These are phyloP conservation scores for Trypanosomatidae sp. DNA, from an alignment of 208 protist species.

Conservation along the genomic window DNA sequence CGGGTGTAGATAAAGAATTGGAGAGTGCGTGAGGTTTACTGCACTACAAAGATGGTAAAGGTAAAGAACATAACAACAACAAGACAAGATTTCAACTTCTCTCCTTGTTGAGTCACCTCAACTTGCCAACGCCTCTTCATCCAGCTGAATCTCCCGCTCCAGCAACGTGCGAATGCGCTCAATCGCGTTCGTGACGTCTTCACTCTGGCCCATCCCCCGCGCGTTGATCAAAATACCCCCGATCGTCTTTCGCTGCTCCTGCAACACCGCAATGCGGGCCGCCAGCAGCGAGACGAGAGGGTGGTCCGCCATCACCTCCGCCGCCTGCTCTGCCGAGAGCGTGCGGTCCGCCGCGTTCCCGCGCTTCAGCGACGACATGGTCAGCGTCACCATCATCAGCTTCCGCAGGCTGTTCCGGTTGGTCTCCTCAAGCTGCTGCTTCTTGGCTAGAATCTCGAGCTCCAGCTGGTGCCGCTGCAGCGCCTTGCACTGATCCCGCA, in stretches of 20 bases:
- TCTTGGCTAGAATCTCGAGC: constrained; percentile 49
- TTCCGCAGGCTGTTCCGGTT: constrained; percentile 34
- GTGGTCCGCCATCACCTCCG: constrained; percentile 35
- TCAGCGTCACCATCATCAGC: constrained; percentile 18
- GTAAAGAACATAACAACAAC: background rate
- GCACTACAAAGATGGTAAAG: too few species aligned
- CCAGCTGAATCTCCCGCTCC: constrained; percentile 22
- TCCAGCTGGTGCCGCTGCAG: constrained; percentile 30
- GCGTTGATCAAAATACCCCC: constrained; percentile 27
- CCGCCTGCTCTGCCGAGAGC: constrained; percentile 19
- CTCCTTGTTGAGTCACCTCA: background rate
- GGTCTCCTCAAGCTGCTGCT: constrained; percentile 47
- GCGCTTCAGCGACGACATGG: constrained; percentile 8
- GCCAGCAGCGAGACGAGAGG: constrained; percentile 33
- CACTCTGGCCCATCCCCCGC: constrained; percentile 14
- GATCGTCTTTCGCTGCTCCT: constrained; percentile 37
- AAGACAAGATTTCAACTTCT: too few species aligned
- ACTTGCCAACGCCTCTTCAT: constrained; percentile 13
- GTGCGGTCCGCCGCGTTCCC: constrained; percentile 13
- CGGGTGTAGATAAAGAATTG: too few species aligned
- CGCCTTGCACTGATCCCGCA: constrained; percentile 21
- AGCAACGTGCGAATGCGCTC: constrained; percentile 24
- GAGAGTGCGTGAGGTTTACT: too few species aligned
- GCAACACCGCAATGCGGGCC: constrained; percentile 41
- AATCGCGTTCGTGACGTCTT: constrained; percentile 10